Evolutionary conservation across 768 basidiomycete species (phyloP).

Genomic region (Russula abietina): DNA sequence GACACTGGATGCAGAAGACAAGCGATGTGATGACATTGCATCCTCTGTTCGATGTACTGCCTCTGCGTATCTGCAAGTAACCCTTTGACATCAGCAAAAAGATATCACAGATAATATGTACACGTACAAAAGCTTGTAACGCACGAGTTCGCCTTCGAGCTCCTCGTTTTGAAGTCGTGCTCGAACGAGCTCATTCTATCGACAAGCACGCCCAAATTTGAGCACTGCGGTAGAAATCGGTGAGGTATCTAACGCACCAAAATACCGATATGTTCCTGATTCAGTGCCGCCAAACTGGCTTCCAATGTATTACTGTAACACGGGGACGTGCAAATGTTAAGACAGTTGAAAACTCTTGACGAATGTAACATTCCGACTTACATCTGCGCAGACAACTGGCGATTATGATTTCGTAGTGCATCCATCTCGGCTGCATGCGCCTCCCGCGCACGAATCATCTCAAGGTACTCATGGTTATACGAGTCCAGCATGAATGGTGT

Average conservation of each 20-base stretch:
- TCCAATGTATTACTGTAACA: conserved; percentile 73
- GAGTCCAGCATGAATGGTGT: conserved; percentile 95
- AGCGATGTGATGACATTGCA: conserved; percentile 40
- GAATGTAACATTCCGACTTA: conserved; percentile 39
- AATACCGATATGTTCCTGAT: conserved; percentile 73
- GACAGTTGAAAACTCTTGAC: not conserved
- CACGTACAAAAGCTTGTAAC: conserved; percentile 84
- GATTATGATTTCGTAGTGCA: conserved; percentile 71
- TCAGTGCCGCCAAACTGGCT: conserved; percentile 68
- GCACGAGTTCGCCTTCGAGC: conserved; percentile 87
- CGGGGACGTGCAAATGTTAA: not conserved
- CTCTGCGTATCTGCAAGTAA: conserved; percentile 43
- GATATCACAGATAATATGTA: not conserved
- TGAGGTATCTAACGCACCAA: conserved; percentile 40
- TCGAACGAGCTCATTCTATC: conserved; percentile 88
- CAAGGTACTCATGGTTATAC: conserved; percentile 85
- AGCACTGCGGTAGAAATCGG: conserved; percentile 1
- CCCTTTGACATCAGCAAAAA: not conserved
- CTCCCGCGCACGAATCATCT: conserved; percentile 66
- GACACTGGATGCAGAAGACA: conserved; percentile 32
- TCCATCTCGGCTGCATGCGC: conserved; percentile 85
- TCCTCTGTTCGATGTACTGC: conserved; percentile 49
- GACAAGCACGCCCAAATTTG: conserved; percentile 25
- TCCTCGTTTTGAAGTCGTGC: conserved; percentile 86
- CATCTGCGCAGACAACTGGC: conserved; percentile 72